Percentiles rank a stretch among this genome's conserved stretches.
Conservation (phyloP, 345 rosid genomes). For the Hibiscus tridactylites region DNA sequence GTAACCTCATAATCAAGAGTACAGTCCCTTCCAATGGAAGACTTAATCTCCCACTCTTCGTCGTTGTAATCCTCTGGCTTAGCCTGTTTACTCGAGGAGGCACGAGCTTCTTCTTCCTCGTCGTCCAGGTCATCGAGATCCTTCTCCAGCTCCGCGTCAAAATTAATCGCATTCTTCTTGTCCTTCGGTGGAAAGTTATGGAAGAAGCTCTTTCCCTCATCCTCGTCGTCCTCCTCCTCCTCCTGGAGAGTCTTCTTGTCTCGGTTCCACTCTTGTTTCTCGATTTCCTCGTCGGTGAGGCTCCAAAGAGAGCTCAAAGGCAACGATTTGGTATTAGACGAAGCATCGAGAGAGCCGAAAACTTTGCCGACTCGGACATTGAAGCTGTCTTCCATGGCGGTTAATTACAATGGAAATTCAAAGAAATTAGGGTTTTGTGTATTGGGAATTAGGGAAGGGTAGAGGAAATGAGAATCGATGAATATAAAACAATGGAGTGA, state of each 20-base stretch:
- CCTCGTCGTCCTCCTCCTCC: background rate
- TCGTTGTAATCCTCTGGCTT: conserved; percentile 50
- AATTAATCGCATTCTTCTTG: conserved; percentile 1
- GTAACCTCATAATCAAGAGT: conserved; percentile 67
- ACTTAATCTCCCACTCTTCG: conserved; percentile 70
- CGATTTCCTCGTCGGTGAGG: conserved; percentile 64
- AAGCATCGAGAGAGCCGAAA: conserved; percentile 62
- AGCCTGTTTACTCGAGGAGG: background rate
- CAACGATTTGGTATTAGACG: background rate
- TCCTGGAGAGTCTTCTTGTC: conserved; percentile 16
- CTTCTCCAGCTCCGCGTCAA: conserved; percentile 13
- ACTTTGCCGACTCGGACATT: conserved; percentile 57
- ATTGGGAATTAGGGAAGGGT: background rate
- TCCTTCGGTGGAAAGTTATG: background rate
- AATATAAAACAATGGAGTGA: background rate
- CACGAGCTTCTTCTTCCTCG: conserved; percentile 3
- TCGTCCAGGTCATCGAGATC: conserved; percentile 30
- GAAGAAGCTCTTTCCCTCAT: background rate
- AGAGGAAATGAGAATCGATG: background rate
- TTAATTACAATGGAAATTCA: background rate
- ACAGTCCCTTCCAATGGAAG: conserved; percentile 55
- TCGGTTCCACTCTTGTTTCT: conserved; percentile 36
- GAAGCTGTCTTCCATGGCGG: conserved; percentile 56
- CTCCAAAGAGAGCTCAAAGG: conserved; percentile 51
- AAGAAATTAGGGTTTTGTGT: background rate